These are phyloP conservation scores for Tranzscheliella williamsii DNA, from an alignment of 1,284 basidiomycete genomes.

Conservation along the genomic window DNA sequence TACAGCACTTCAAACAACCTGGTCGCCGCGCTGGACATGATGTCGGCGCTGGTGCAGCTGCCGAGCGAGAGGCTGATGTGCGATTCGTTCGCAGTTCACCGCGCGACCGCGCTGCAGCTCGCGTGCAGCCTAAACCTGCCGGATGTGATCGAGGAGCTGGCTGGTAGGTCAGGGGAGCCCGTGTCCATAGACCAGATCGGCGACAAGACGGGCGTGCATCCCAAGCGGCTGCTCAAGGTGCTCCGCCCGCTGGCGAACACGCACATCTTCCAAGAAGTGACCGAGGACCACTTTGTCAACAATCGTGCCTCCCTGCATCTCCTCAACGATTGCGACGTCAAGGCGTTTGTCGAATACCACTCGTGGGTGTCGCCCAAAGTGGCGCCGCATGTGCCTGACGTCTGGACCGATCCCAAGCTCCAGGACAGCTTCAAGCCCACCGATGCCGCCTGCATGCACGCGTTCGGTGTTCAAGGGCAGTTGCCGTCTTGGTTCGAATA, in stretches of 20 bases:
- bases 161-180: conserved; percentile 1
- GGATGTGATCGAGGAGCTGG: conserved; percentile 15
- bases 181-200: conserved; percentile 11
- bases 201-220: conserved; percentile 2
- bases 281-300: conserved; percentile 17
- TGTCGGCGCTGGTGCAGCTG: conserved; percentile 13
- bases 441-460: conserved; percentile 10
- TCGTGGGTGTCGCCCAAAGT: conserved; percentile 5
- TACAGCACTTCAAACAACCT: conserved; percentile 3
- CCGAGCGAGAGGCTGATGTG: conserved; percentile 8
- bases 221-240: conserved; percentile 9
- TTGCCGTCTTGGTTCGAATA: conserved; percentile 1
- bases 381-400: conserved; percentile 5
- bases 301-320: conserved; percentile 18
- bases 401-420: conserved; percentile 4
- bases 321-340: conserved; percentile 9
- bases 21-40: conserved; percentile 20
- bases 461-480: conserved; percentile 6
- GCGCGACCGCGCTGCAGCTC: conserved; percentile 14
- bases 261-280: conserved; percentile 17
- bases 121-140: conserved; percentile 15
- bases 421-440: conserved; percentile 4
- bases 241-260: conserved; percentile 19
- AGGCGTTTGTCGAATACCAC: conserved; percentile 13
- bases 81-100: conserved; percentile 12